Base-by-base conservation (phyloP, 306 rosid genomes). In the Leucaena leucocephala region DNA sequence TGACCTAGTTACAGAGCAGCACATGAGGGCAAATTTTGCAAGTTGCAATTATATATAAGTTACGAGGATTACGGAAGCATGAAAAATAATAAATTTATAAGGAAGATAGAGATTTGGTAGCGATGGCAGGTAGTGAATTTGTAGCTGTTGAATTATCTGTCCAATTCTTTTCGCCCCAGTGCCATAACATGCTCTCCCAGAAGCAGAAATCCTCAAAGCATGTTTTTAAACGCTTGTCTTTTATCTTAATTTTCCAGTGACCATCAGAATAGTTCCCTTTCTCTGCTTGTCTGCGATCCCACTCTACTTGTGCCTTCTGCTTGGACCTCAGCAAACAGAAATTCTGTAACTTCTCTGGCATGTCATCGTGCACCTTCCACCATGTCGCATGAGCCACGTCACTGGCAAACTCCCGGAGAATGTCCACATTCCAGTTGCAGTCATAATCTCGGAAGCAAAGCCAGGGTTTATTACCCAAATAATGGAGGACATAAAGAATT, bases 371-470 rank as follows among this genome's bases (percentile, higher is more conserved):
- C 66, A 88, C 90, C 77, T 78, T 86, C 94, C 94, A 88, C 94
- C 90, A 90, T 52, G 79, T 80, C 59, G 80, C 76, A 58, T 90
- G 94, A 7, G 93, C 93, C 22, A 82, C 90, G 40, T 90, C 89
- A 66, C 93, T 90, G 7, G 93, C 93, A 72, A 90, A 90, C 82
- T 90, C 90, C 86, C 58, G 88, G 78, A 84, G 73, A 58, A 82
- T 66, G 68, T 89, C 91, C 27, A 84, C 93, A 58, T 90, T 90
- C 91, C 91, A 87, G 76, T 90, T 90, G 87, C 93, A 90, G 77
- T 90, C 93, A 63, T 90, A 90, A 82, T 90, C 93, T 14, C 93
- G 86, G 83, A 90, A 90, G 86, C 93, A 90, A 69, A 86, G 54
- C 93, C 93, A 89, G 16, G 94, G 94, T 61, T 90, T 90, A 57